A percentile compares a stretch with the other conserved stretches of the same genome.
Conservation (phyloP, 441 rosid genomes). For the Hura crepitans region DNA sequence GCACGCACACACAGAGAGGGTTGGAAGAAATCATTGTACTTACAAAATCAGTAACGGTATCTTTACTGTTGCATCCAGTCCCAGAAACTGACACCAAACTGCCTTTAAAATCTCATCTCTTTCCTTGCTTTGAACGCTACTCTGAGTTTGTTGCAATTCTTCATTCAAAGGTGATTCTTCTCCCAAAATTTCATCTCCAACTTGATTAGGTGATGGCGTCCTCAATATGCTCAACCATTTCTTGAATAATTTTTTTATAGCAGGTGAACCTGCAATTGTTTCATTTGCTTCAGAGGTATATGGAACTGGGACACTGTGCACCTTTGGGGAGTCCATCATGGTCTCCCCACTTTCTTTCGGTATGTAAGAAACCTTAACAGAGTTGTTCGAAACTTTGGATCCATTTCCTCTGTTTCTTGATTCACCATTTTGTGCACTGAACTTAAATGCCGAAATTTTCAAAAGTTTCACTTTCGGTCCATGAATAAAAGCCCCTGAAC, state of each 20-base stretch:
- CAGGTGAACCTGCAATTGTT: slow-evolving; percentile 53
- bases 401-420: slow-evolving; percentile 50
- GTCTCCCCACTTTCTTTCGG: slow-evolving; percentile 63
- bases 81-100: slow-evolving; percentile 51
- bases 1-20: slow-evolving; percentile 7
- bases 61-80: slow-evolving; percentile 66
- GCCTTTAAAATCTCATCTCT: slow-evolving; percentile 39
- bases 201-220: slow-evolving; percentile 52
- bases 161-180: slow-evolving; percentile 41
- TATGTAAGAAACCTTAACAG: slow-evolving; percentile 61
- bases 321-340: slow-evolving; percentile 48
- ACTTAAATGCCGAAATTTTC: slow-evolving; percentile 72
- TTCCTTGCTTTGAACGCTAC: slow-evolving; percentile 29
- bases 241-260: slow-evolving; percentile 70
- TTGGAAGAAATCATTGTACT: slow-evolving; percentile 34
- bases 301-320: slow-evolving; percentile 51
- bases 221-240: slow-evolving; percentile 72
- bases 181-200: slow-evolving; percentile 44
- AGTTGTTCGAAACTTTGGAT: slow-evolving; percentile 48
- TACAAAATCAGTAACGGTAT: slow-evolving; percentile 72
- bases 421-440: slow-evolving; percentile 58
- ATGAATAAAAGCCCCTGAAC: slow-evolving; percentile 47
- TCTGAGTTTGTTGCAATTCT: slow-evolving; percentile 32
- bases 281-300: slow-evolving; percentile 59
- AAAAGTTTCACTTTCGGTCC: slow-evolving; percentile 49